These are phyloP conservation scores for Stachybotrys echinatus DNA, from an alignment of 2,329 filamentous ascomycete genomes.

Conservation along the genomic window DNA sequence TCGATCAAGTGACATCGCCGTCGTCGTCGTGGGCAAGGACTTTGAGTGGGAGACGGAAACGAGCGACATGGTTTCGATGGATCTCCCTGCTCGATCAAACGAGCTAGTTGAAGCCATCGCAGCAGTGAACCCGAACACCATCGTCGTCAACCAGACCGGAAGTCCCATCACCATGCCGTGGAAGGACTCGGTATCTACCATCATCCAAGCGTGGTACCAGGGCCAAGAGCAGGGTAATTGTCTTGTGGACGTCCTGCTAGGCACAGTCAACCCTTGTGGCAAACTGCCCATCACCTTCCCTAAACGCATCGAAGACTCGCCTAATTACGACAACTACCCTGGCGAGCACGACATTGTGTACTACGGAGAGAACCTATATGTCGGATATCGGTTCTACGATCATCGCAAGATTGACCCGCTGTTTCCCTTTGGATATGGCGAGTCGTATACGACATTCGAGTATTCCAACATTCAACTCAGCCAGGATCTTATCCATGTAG, in stretches of 20 bases:
- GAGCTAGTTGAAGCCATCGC: constrained; percentile 49
- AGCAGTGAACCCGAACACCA: constrained; percentile 49
- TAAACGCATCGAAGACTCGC: constrained; percentile 2
- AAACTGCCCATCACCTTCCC: constrained; percentile 8
- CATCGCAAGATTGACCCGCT: constrained; percentile 35
- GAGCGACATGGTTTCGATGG: constrained; percentile 64
- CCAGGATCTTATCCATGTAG: not conserved
- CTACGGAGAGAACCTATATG: constrained; percentile 69
- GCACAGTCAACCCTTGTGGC: constrained; percentile 44
- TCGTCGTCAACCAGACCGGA: constrained; percentile 55
- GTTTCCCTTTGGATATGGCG: constrained; percentile 66
- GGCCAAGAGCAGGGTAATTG: constrained; percentile 10
- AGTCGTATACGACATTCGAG: constrained; percentile 65
- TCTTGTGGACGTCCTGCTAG: constrained; percentile 20
- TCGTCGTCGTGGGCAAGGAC: constrained; percentile 49
- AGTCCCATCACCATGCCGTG: constrained; percentile 43
- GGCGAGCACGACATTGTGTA: constrained; percentile 7
- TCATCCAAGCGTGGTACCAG: constrained; percentile 45
- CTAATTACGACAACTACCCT: constrained; percentile 7
- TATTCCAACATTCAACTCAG: constrained; percentile 7
- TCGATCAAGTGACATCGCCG: constrained; percentile 49
- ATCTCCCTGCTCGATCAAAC: constrained; percentile 54
- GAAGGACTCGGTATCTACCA: constrained; percentile 37
- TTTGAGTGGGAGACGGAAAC: constrained; percentile 35
- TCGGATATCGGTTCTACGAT: constrained; percentile 70